Base-by-base conservation (phyloP, 2,329 filamentous ascomycete genomes). In the Lecanoromycetidae sp. region DNA sequence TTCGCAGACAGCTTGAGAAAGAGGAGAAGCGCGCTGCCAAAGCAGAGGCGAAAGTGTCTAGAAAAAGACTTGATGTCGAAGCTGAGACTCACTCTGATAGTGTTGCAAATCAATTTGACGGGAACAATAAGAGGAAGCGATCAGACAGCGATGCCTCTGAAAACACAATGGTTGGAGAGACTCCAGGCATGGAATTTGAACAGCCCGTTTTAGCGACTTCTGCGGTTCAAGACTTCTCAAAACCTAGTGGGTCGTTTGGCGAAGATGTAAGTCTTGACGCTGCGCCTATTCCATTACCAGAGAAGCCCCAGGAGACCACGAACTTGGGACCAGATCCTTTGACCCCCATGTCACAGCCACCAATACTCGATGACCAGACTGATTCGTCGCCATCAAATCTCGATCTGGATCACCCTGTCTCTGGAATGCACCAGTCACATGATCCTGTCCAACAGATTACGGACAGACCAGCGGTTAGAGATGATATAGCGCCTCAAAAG, bases 1-100 rank as follows among this genome's bases (percentile, higher is more conserved):
- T 82, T 19, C 68, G 79, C 48, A 73, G 70, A 53, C 73, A 80
- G 61, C 71, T 87, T 37, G 74, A 80, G 57, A 83, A 80, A 61
- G 80, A 85, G 51, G 81, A 87, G 61, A 66, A 63, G 53, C 60
- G 61, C 33, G 61, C 67, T 36, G 65, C 64, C 33, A 66, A 66
- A 54, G 68, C 68, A 5, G 66, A 71, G 50, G 66, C 65, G 0
- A 61, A 66, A 51, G 64, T 64, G 3, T 61, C 64, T 13, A 65
- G 49, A 58, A 57, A 25, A 57, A 58, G 41, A 54, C 54, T n/a
- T 51, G 51, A 49, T 8, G 7, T 1, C 12, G n/a, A 29, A n/a
- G 27, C 22, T 12, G n/a, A 48, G n/a, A n/a, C n/a, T n/a, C n/a
- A n/a, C n/a, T n/a, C n/a, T 8, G 46, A n/a, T 20, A 13, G 20